Percentiles rank a stretch among this genome's conserved stretches.
Conservation (phyloP, 2,329 filamentous ascomycete species). For the Fusarium liriodendri region DNA sequence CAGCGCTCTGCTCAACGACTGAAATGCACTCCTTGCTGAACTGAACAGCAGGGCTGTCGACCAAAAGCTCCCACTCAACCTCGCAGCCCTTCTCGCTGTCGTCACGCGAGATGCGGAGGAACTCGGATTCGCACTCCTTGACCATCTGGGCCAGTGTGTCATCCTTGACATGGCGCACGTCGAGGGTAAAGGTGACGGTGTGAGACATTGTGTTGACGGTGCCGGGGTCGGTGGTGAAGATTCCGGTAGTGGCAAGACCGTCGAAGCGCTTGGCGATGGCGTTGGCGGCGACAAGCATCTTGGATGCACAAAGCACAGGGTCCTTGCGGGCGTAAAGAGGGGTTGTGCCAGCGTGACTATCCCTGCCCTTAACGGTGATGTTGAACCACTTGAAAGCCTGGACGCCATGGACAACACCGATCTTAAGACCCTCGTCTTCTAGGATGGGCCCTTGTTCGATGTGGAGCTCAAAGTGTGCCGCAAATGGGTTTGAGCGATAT, state of each 20-base stretch:
- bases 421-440: slow-evolving; percentile 19
- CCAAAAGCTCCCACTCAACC: slow-evolving; percentile 69
- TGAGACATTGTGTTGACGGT: slow-evolving; percentile 77
- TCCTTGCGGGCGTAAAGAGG: slow-evolving; percentile 45
- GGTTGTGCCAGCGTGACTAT: slow-evolving; percentile 39
- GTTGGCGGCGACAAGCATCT: slow-evolving; percentile 43
- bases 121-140: slow-evolving; percentile 52
- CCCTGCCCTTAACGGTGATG: slow-evolving; percentile 33
- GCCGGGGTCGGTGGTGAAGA: slow-evolving; percentile 57
- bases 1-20: slow-evolving; percentile 68
- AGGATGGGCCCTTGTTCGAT: slow-evolving; percentile 72
- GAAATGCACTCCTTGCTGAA: slow-evolving; percentile 73
- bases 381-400: slow-evolving; percentile 42
- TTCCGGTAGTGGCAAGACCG: slow-evolving; percentile 45
- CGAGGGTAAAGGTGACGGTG: slow-evolving; percentile 71
- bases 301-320: slow-evolving; percentile 42
- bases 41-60: slow-evolving; percentile 65
- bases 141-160: slow-evolving; percentile 64
- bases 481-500: slow-evolving; percentile 62
- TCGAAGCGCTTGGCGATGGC: slow-evolving; percentile 29
- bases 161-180: slow-evolving; percentile 69
- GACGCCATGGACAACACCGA: slow-evolving; percentile 22
- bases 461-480: slow-evolving; percentile 83
- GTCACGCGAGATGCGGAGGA: slow-evolving; percentile 63
- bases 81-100: slow-evolving; percentile 63